Percentiles rank a stretch among this genome's conserved stretches.
Conservation (phyloP, 768 basidiomycete genomes). For the Hemileccinum impolitum region DNA sequence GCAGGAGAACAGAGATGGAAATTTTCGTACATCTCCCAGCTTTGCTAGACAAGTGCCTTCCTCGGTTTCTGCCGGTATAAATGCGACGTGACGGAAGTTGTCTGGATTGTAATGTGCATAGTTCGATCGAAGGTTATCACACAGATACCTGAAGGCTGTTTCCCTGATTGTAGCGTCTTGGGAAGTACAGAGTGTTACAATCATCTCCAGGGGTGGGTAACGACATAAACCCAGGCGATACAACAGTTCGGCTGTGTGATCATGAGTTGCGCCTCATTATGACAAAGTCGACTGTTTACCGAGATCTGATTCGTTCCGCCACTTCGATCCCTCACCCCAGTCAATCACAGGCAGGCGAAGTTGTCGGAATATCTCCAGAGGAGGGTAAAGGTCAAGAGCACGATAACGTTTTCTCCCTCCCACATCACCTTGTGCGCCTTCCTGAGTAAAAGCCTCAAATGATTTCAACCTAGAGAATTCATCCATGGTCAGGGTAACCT, state of each 20-base stretch:
- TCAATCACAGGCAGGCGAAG: constrained; percentile 78
- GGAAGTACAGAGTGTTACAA: constrained; percentile 66
- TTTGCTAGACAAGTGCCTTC: constrained; percentile 10
- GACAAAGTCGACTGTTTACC: too few relatives aligned
- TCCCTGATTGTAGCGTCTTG: constrained; percentile 44
- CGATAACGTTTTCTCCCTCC: constrained; percentile 43
- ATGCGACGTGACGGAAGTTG: constrained; percentile 54
- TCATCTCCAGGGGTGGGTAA: constrained; percentile 59
- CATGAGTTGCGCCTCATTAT: background rate
- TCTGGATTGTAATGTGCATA: constrained; percentile 55
- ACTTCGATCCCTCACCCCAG: constrained; percentile 73
- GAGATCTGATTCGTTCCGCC: constrained; percentile 5
- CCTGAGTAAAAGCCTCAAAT: constrained; percentile 31
- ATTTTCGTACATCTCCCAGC: constrained; percentile 33
- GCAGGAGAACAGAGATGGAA: background rate
- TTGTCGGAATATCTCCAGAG: constrained; percentile 61
- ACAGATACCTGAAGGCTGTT: constrained; percentile 70
- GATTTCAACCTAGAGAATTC: too few relatives aligned
- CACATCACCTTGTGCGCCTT: constrained; percentile 14
- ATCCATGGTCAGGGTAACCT: constrained; percentile 43
- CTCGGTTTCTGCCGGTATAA: constrained; percentile 64
- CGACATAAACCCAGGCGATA: constrained; percentile 65
- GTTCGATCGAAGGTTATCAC: constrained; percentile 60
- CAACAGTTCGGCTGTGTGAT: constrained; percentile 65
- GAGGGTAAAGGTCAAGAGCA: constrained; percentile 81